phyloP scores from a whole-genome alignment of 768 basidiomycete species.

The Lactarius pseudohatsudake region DNA sequence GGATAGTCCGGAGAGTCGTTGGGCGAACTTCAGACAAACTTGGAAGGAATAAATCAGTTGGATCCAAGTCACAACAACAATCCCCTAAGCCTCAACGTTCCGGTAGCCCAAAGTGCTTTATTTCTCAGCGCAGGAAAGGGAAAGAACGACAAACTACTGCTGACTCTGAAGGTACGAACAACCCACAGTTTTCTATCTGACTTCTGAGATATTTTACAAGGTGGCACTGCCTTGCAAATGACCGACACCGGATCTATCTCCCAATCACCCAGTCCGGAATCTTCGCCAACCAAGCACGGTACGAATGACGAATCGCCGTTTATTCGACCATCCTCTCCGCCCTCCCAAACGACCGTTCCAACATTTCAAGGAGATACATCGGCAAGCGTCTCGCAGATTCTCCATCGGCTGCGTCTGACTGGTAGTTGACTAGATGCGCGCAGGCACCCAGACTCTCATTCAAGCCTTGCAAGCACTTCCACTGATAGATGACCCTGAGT shows the following conservation, averaged over 20 bases:
- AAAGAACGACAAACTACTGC: slow-evolving; percentile 46
- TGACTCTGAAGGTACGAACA: slow-evolving; percentile 29
- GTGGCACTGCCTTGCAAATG: background rate
- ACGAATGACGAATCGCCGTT: slow-evolving; percentile 59
- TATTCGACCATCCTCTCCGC: slow-evolving; percentile 71
- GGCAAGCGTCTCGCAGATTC: slow-evolving; percentile 44
- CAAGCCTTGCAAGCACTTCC: slow-evolving; percentile 86
- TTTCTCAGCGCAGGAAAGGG: slow-evolving; percentile 54
- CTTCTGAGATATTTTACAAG: slow-evolving; percentile 15
- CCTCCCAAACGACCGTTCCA: slow-evolving; percentile 46
- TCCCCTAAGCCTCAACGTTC: slow-evolving; percentile 30
- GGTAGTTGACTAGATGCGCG: slow-evolving; percentile 61
- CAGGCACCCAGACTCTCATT: slow-evolving; percentile 85
- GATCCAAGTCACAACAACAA: slow-evolving; percentile 25
- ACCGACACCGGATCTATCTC: slow-evolving; percentile 17
- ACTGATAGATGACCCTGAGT: slow-evolving; percentile 68
- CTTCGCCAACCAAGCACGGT: slow-evolving; percentile 22
- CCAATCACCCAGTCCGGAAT: slow-evolving; percentile 9
- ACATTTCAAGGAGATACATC: slow-evolving; percentile 70
- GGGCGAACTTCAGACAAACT: slow-evolving; percentile 65
- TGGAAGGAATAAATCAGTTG: slow-evolving; percentile 47
- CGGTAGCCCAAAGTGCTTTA: slow-evolving; percentile 49
- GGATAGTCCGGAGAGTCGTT: slow-evolving; percentile 37
- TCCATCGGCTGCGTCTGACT: slow-evolving; percentile 16
- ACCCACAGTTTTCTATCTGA: background rate